Evolutionary conservation across 1,284 basidiomycete species (phyloP).

Genomic region (Rhodotorula sp.): DNA sequence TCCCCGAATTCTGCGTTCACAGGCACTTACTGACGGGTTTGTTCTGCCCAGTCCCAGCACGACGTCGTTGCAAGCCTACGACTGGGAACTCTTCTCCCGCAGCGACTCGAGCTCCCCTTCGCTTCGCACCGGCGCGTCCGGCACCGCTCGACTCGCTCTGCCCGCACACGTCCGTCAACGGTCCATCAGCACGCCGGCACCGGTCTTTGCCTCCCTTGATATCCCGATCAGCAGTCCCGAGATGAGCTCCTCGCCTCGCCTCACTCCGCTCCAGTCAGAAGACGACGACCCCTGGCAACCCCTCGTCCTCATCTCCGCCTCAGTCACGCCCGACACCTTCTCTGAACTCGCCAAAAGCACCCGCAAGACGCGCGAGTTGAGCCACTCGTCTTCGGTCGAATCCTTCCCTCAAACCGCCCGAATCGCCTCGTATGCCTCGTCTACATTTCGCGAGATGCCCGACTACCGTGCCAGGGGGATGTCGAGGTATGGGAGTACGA

Average conservation of each 20-base stretch:
- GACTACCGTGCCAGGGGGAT: neutral
- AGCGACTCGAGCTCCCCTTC: neutral
- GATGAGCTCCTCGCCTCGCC: neutral
- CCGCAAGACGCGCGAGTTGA: neutral
- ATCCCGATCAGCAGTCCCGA: neutral
- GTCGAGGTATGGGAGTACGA: neutral
- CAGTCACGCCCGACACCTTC: neutral
- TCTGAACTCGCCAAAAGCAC: neutral
- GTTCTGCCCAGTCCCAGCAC: neutral
- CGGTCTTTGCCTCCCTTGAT: neutral
- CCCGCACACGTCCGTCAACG: neutral
- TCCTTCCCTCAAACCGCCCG: conserved; percentile 1
- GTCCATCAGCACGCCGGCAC: neutral
- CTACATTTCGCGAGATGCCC: neutral
- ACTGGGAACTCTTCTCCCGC: neutral
- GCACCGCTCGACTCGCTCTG: neutral
- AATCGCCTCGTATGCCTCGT: conserved; percentile 7
- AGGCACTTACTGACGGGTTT: neutral
- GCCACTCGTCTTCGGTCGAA: conserved; percentile 1
- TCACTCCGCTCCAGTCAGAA: neutral
- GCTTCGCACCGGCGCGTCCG: neutral
- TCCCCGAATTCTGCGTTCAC: no score
- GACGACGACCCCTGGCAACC: neutral
- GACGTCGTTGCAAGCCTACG: neutral
- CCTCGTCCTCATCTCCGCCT: neutral